These are phyloP conservation scores for Botrytis galanthina DNA, from an alignment of 2,329 filamentous ascomycete genomes.

Conservation along the genomic window DNA sequence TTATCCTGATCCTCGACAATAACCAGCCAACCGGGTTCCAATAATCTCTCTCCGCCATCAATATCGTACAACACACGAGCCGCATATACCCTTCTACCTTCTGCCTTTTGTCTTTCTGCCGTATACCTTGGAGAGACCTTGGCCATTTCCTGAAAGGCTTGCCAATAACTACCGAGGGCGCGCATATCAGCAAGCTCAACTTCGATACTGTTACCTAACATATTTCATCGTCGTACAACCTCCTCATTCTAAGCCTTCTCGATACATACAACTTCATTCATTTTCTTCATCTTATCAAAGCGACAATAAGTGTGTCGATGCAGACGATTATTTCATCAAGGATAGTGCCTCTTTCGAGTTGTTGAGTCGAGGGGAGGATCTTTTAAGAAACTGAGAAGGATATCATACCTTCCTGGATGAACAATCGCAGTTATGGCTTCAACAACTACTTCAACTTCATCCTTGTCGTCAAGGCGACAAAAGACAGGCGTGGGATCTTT, in stretches of 20 bases:
- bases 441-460: slow-evolving; percentile 42
- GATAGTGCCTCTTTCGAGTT: slow-evolving; percentile 39
- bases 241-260: slow-evolving; percentile 15
- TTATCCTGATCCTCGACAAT: slow-evolving; percentile 18
- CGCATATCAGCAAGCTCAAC: slow-evolving; percentile 14
- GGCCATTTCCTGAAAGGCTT: neutral
- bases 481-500: slow-evolving; percentile 66
- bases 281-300: neutral
- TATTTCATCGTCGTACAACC: slow-evolving; percentile 9
- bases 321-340: slow-evolving; percentile 39
- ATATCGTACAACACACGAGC: slow-evolving; percentile 16
- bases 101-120: neutral
- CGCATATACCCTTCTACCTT: slow-evolving; percentile 1
- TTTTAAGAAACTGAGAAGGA: slow-evolving; percentile 23
- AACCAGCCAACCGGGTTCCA: slow-evolving; percentile 18
- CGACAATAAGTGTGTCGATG: slow-evolving; percentile 37
- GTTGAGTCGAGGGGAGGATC: slow-evolving; percentile 34
- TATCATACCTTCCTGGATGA: slow-evolving; percentile 23
- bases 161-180: slow-evolving; percentile 2
- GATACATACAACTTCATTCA: slow-evolving; percentile 19
- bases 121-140: neutral
- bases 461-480: slow-evolving; percentile 39
- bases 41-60: slow-evolving; percentile 5
- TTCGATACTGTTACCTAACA: slow-evolving; percentile 14
- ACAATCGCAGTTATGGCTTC: slow-evolving; percentile 41